Percentiles rank a stretch among this genome's conserved stretches.
Evolutionary conservation across 140 eudicot genomes (phyloP).

Genomic region (Bidens hawaiensis): DNA sequence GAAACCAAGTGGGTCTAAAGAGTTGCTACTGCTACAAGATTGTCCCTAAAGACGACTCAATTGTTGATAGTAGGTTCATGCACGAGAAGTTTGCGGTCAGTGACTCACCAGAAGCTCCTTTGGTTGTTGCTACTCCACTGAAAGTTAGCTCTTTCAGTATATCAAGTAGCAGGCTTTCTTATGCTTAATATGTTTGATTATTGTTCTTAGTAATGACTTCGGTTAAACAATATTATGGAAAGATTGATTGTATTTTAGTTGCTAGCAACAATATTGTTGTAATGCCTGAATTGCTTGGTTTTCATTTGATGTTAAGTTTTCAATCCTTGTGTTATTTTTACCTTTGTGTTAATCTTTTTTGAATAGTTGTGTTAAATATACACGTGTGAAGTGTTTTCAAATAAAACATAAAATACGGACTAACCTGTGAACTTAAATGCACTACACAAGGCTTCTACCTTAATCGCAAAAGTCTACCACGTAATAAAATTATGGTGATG

Average conservation of each 20-base stretch:
- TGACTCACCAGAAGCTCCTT: constrained; percentile 74
- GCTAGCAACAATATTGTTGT: background rate
- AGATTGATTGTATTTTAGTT: background rate
- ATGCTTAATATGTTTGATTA: constrained; percentile 15
- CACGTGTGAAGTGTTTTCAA: too few relatives aligned
- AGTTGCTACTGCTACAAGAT: constrained; percentile 88
- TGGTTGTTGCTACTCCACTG: constrained; percentile 77
- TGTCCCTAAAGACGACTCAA: constrained; percentile 65
- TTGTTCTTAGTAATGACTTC: background rate
- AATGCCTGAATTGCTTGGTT: background rate
- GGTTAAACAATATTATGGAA: background rate
- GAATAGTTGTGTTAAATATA: too few relatives aligned
- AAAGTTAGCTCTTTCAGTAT: constrained; percentile 84
- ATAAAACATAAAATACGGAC: too few relatives aligned
- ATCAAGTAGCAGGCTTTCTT: constrained; percentile 51
- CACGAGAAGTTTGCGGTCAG: constrained; percentile 68
- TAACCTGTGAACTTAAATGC: too few relatives aligned
- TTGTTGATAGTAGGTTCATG: constrained; percentile 79
- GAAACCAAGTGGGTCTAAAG: constrained; percentile 61
- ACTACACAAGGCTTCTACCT: too few relatives aligned
- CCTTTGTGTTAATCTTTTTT: too few relatives aligned
- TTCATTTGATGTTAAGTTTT: background rate
- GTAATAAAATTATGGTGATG: too few relatives aligned
- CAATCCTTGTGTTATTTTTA: too few relatives aligned
- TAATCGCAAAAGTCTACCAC: too few relatives aligned